Base-by-base conservation (phyloP, 1,284 basidiomycete genomes). In the Quambalaria eucalypti region DNA sequence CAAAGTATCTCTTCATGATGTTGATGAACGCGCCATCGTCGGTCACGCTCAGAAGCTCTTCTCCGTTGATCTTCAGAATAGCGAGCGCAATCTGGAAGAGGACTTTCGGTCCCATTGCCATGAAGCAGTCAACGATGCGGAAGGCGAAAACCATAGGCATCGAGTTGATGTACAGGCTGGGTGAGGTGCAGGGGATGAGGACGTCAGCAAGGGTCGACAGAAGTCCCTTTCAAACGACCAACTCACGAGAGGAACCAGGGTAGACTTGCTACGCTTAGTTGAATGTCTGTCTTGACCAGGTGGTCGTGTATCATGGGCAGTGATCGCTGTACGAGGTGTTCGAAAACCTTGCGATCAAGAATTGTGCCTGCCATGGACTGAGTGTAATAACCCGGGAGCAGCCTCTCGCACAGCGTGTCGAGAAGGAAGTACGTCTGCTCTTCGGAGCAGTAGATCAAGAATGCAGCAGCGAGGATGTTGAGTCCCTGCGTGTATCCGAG, bases 101-200 rank as follows among this genome's bases (percentile, higher is more conserved):
- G 12, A 98, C 95, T 71, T 92, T 97, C 1, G 93, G 90, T 0
- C 95, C 95, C 90, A 96, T 97, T 62, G 92, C 92, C 79, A 98
- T 88, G 78, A 99, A 95, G 77, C 95, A 99, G 76, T 99, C 95
- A 2, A 96, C 90, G 71, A 99, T 91, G 47, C 95, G 84, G 81
- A 97, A 98, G 0, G 95, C 93, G 73, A 98, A 98, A 48, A 98
- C 86, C 84, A 98, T 88, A 0, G 95, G 95, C 90, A 98, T 96
- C 68, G 90, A 93, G 78, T 97, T 97, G 79, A 98, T 97, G 76
- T 85, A 92, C 62, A 90, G 51, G 19, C 42, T 46, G 36, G 21
- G 4, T 14, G 4, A 3, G 21, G 10, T 21, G 10, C 16, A 5
- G 36, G 10, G 36, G 10, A 3, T 12, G 21, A 39, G 21, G 36